Percentiles rank a stretch among this genome's conserved stretches.
Evolutionary conservation across 192 early-diverging fungal species (phyloP).

Genomic region (Diversispora eburnea): DNA sequence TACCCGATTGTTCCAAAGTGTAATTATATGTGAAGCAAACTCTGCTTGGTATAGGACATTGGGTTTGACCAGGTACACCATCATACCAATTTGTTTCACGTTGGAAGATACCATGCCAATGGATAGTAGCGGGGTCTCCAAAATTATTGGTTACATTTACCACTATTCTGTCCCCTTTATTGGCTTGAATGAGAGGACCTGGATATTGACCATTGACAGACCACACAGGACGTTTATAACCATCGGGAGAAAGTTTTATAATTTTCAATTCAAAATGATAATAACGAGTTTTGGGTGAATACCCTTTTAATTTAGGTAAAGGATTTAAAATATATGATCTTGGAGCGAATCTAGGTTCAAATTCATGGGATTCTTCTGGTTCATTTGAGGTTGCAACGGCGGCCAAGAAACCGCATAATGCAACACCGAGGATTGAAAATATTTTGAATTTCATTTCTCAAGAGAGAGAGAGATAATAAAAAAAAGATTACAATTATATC

Average conservation of each 20-base stretch:
- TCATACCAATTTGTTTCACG: slow-evolving; percentile 49
- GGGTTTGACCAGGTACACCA: slow-evolving; percentile 41
- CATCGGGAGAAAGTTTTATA: slow-evolving; percentile 47
- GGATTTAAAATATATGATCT: too few species aligned
- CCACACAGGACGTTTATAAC: slow-evolving; percentile 57
- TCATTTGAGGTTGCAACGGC: too few species aligned
- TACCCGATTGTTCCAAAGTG: slow-evolving; percentile 34
- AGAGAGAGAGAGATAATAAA: too few species aligned
- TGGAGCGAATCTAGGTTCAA: too few species aligned
- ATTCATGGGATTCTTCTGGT: too few species aligned
- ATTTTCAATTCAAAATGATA: too few species aligned
- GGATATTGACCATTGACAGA: slow-evolving; percentile 61
- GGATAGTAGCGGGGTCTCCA: slow-evolving; percentile 38
- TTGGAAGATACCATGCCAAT: slow-evolving; percentile 57
- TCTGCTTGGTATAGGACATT: slow-evolving; percentile 34
- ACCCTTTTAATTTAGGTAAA: too few species aligned
- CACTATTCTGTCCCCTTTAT: slow-evolving; percentile 44
- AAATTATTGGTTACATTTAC: slow-evolving; percentile 46
- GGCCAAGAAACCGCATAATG: too few species aligned
- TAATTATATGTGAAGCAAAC: slow-evolving; percentile 33
- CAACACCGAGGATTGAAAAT: too few species aligned
- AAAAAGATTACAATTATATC: too few species aligned
- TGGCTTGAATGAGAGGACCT: slow-evolving; percentile 44
- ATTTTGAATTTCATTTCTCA: too few species aligned
- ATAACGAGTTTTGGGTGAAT: too few species aligned